Evolutionary conservation across 1,284 basidiomycete species (phyloP).

Genomic region (Puccinia horiana): DNA sequence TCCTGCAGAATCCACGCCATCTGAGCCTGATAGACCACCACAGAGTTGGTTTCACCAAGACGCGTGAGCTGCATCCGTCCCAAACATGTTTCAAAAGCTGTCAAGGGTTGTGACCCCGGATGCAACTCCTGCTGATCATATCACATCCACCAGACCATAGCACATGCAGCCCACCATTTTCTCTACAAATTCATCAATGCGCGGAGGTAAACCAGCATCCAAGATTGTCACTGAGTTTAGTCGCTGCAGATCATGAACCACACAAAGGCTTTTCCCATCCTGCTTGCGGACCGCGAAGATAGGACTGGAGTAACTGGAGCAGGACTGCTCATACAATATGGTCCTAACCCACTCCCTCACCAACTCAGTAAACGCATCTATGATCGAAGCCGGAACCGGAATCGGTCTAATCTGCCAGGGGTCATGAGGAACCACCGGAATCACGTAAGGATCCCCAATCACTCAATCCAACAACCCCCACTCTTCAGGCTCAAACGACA

Average conservation of each 20-base stretch:
- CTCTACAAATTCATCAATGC: not conserved
- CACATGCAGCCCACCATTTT: not conserved
- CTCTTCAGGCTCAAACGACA: no score
- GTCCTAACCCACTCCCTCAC: not conserved
- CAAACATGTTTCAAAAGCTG: constrained; percentile 21
- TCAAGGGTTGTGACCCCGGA: not conserved
- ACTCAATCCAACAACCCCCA: not conserved
- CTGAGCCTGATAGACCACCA: constrained; percentile 31
- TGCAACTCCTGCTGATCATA: not conserved
- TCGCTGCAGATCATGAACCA: not conserved
- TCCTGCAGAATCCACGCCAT: constrained; percentile 29
- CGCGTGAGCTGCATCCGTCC: constrained; percentile 12
- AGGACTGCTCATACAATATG: not conserved
- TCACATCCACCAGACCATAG: constrained; percentile 9
- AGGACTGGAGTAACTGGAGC: not conserved
- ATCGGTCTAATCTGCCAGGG: constrained; percentile 4
- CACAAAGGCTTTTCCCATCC: not conserved
- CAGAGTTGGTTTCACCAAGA: constrained; percentile 26
- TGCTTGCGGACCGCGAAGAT: not conserved
- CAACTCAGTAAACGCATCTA: not conserved
- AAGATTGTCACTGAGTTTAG: not conserved
- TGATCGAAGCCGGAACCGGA: not conserved
- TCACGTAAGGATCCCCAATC: not conserved
- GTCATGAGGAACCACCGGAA: not conserved
- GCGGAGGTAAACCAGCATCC: not conserved